Evolutionary conservation across 148 eudicot species (phyloP).

Genomic region (Fagopyrum tataricum): DNA sequence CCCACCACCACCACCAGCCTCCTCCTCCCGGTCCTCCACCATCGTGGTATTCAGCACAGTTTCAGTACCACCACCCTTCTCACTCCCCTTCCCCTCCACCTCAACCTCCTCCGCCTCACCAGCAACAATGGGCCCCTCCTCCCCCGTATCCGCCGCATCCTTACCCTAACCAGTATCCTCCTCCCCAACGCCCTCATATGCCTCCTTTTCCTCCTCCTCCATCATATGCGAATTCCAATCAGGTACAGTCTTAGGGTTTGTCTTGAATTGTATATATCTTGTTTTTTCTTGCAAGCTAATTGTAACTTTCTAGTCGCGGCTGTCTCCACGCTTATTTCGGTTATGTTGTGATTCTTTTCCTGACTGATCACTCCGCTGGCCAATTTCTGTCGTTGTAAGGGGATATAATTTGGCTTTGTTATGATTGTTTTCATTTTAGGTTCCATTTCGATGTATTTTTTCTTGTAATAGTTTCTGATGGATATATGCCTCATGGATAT

Average conservation of each 20-base stretch:
- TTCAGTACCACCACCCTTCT: conserved; percentile 26
- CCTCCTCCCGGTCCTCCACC: conserved; percentile 12
- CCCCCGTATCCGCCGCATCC: conserved; percentile 29
- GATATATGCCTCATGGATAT: background rate
- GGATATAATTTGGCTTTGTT: background rate
- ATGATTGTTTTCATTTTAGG: background rate
- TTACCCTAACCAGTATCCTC: conserved; percentile 33
- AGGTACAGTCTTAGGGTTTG: conserved; percentile 19
- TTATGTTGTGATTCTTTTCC: background rate
- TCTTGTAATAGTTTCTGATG: background rate
- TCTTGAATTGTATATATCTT: background rate
- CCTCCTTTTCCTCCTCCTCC: conserved; percentile 24
- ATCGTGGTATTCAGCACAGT: background rate
- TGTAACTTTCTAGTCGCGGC: background rate
- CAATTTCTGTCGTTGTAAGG: background rate
- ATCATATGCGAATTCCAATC: conserved; percentile 34
- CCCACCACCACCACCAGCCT: conserved; percentile 34
- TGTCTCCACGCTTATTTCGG: background rate
- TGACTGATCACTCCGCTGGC: background rate
- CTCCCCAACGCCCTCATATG: conserved; percentile 27
- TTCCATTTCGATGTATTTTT: background rate
- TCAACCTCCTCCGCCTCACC: conserved; percentile 31
- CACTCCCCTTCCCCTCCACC: conserved; percentile 23
- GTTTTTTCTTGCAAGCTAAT: background rate
- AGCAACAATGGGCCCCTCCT: conserved; percentile 27